phyloP scores from a whole-genome alignment of 2,329 filamentous ascomycete species.

The Rhynchosporium graminicola region DNA sequence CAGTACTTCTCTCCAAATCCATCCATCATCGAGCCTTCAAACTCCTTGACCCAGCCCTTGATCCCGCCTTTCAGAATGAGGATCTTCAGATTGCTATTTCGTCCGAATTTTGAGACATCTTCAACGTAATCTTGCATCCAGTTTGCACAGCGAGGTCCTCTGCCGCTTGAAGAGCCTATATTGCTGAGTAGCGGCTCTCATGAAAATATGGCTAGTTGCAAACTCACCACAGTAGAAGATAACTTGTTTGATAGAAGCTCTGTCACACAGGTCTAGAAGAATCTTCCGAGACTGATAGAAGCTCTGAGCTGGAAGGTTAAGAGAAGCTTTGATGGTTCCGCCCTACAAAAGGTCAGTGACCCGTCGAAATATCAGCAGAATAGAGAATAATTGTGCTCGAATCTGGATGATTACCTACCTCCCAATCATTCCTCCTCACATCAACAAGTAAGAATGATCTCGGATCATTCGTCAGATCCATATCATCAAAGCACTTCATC shows the following conservation, averaged over 20 bases:
- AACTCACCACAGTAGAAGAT: slow-evolving; percentile 59
- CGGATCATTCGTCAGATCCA: slow-evolving; percentile 37
- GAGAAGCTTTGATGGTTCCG: slow-evolving; percentile 58
- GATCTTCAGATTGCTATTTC: slow-evolving; percentile 48
- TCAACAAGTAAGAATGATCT: slow-evolving; percentile 52
- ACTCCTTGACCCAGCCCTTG: slow-evolving; percentile 55
- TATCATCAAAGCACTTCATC: slow-evolving; percentile 45
- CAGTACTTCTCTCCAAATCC: slow-evolving; percentile 49
- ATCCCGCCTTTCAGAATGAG: slow-evolving; percentile 54
- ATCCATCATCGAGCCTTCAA: slow-evolving; percentile 51
- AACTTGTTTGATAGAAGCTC: slow-evolving; percentile 50
- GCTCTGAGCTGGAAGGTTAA: slow-evolving; percentile 59
- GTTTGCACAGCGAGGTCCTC: slow-evolving; percentile 53
- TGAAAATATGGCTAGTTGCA: background rate
- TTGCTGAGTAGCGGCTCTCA: background rate
- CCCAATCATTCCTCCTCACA: slow-evolving; percentile 54
- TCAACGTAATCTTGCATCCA: slow-evolving; percentile 60
- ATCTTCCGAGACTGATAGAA: slow-evolving; percentile 52
- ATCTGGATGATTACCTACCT: slow-evolving; percentile 38
- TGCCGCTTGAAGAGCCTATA: slow-evolving; percentile 52
- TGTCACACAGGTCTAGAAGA: slow-evolving; percentile 52
- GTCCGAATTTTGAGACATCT: slow-evolving; percentile 44
- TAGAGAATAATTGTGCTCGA: background rate
- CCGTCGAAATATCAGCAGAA: background rate
- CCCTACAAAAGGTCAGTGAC: slow-evolving; percentile 45